Evolutionary conservation across 2,329 filamentous ascomycete genomes (phyloP), one percentile per base, ranked within the genome.

Genomic region (Clonostachys sp.): DNA sequence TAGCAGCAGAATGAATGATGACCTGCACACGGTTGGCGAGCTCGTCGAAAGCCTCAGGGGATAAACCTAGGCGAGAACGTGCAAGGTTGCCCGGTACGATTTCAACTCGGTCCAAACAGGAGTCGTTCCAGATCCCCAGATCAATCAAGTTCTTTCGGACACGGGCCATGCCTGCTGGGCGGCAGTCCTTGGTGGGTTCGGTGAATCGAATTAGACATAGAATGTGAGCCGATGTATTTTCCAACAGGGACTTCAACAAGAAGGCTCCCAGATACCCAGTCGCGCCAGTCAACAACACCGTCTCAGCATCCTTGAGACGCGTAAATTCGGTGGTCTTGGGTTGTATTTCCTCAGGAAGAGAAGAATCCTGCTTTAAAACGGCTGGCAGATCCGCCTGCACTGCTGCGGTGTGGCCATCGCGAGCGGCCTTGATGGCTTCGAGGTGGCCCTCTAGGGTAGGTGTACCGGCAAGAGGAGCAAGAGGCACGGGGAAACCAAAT

Each of bases 181-280:
- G 71, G 53, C 85, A 81, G 17, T 84, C 80, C 34, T 82, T 75
- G 5, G 77, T 73, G 0, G 86, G 84, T 50, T 89, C 84, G 1
- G 74, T 78, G 58, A 88, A 88, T 45, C 87, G 84, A 1, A 91
- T 86, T 13, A 91, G 74, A 58, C 87, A 91, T 44, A 89, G 72
- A 18, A 91, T 82, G 8, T 81, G 75, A 1, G 87, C 86, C 0
- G 80, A 78, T 1, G 86, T 90, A 50, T 66, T 80, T 49, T 88
- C 81, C 6, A 91, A 62, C 14, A 91, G 69, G 40, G 84, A 79
- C 53, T 79, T 81, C 17, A 91, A 78, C 14, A 91, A 67, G 65
- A 90, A 91, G 5, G 86, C 86, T 35, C 87, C 87, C 39, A 91
- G 63, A 57, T 89, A 91, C 13, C 87, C 87, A 14, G 87, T 91